Percentiles rank a stretch among this genome's conserved stretches.
Evolutionary conservation across 805 yeast species (phyloP).

Genomic region (Jamesozyma piceae): DNA sequence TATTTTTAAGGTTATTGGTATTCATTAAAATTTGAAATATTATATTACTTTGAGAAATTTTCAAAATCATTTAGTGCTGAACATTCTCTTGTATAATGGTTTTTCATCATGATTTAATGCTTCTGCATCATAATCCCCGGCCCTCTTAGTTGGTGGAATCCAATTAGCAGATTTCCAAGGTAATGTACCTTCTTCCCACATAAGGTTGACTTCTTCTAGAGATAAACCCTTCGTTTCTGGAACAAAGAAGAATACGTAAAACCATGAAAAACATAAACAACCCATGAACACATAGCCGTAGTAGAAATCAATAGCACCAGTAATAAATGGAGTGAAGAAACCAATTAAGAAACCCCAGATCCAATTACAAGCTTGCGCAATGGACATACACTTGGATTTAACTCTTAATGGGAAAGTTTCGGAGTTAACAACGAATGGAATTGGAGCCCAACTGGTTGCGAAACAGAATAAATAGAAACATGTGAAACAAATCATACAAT

Average conservation of each 20-base stretch:
- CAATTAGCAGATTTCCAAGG: constrained; percentile 1
- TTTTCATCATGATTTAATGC: constrained; percentile 15
- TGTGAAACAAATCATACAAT: constrained; percentile 1
- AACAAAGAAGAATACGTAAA: constrained; percentile 58
- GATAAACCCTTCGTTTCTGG: constrained; percentile 70
- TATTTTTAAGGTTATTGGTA: too few relatives aligned
- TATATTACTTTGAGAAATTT: background rate
- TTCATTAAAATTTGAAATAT: background rate
- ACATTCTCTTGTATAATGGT: constrained; percentile 18
- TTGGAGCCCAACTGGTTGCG: constrained; percentile 1
- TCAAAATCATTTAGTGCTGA: background rate
- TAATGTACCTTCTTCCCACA: constrained; percentile 3
- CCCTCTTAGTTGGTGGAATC: constrained; percentile 35
- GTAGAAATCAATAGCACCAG: constrained; percentile 1
- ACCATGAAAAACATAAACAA: constrained; percentile 31
- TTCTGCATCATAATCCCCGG: constrained; percentile 12
- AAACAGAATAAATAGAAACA: constrained; percentile 2
- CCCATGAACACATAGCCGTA: constrained; percentile 2
- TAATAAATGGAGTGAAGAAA: constrained; percentile 1
- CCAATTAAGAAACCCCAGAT: constrained; percentile 38
- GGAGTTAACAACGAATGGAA: constrained; percentile 39
- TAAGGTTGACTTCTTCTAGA: constrained; percentile 43
- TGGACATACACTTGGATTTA: constrained; percentile 44
- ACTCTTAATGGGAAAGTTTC: too few relatives aligned
- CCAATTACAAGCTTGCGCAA: constrained; percentile 53